phyloP scores from a whole-genome alignment of 371 early-diverging fungal species.

The Rhizoclosmatium hyalinum region DNA sequence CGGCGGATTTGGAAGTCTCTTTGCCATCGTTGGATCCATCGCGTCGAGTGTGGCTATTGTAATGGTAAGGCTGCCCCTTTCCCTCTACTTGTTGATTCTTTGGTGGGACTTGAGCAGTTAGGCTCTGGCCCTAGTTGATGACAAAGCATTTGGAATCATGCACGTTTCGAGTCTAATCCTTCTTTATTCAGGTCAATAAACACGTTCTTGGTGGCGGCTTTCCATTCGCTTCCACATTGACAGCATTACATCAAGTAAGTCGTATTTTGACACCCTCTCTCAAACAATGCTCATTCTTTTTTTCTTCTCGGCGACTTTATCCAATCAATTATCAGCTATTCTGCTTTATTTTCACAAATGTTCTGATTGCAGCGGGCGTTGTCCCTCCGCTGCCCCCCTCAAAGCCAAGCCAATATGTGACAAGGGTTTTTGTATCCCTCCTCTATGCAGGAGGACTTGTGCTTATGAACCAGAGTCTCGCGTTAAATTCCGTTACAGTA shows the following conservation, averaged over 20 bases:
- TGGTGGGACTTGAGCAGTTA: not conserved
- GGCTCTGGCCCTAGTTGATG: not conserved
- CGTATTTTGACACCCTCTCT: not conserved
- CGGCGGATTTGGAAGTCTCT: not conserved
- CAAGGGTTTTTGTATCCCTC: slow-evolving; percentile 11
- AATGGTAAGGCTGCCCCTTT: slow-evolving; percentile 9
- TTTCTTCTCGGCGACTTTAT: not conserved
- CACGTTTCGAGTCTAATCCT: not conserved
- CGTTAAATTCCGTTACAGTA: slow-evolving; percentile 26
- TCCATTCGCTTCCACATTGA: slow-evolving; percentile 33
- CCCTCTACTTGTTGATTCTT: not conserved
- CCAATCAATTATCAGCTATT: slow-evolving; percentile 21
- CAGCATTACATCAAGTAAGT: slow-evolving; percentile 34
- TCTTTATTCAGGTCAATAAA: slow-evolving; percentile 27
- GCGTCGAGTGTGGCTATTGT: slow-evolving; percentile 32
- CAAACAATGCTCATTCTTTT: not conserved
- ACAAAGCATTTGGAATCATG: not conserved
- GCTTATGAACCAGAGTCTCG: slow-evolving; percentile 33
- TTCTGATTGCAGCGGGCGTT: slow-evolving; percentile 3
- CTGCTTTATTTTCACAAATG: slow-evolving; percentile 27
- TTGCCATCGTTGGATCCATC: slow-evolving; percentile 31
- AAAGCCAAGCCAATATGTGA: slow-evolving; percentile 2
- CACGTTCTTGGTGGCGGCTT: slow-evolving; percentile 30
- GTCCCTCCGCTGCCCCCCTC: slow-evolving; percentile 7
- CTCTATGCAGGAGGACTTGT: slow-evolving; percentile 29